Percentiles rank a stretch among this genome's conserved stretches.
phyloP scores from a whole-genome alignment of 208 protist genomes.

The Phytomonas francai region DNA sequence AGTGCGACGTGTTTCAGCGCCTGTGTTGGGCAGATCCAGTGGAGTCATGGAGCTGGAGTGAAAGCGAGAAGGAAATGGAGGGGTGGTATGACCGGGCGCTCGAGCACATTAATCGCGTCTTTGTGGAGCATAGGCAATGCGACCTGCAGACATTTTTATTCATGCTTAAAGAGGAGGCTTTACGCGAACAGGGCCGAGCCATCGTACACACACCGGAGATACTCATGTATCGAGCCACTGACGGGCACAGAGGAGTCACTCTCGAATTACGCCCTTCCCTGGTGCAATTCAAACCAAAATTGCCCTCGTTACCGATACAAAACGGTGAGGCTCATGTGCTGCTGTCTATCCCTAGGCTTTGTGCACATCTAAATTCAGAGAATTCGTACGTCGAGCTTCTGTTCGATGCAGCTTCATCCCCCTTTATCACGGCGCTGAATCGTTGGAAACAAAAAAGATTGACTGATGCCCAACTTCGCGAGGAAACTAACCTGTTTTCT shows the following conservation, averaged over 20 bases:
- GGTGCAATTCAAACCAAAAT: conserved; percentile 5
- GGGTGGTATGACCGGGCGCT: conserved; percentile 46
- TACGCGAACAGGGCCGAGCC: conserved; percentile 2
- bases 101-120: conserved; percentile 6
- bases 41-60: conserved; percentile 27
- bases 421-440: conserved; percentile 19
- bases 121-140: not conserved
- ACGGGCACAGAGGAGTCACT: conserved; percentile 17
- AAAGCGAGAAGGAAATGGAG: conserved; percentile 15
- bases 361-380: not conserved
- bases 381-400: conserved; percentile 18
- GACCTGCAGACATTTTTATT: not conserved
- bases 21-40: conserved; percentile 13
- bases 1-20: not conserved
- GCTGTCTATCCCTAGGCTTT: conserved; percentile 6
- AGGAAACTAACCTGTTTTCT: conserved; percentile 14
- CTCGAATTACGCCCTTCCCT: conserved; percentile 10
- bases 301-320: conserved; percentile 42
- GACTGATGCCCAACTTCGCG: conserved; percentile 18
- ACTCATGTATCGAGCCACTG: conserved; percentile 32
- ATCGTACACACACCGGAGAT: conserved; percentile 18
- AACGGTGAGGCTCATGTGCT: conserved; percentile 33
- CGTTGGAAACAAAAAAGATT: conserved; percentile 18
- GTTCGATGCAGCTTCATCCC: conserved; percentile 30
- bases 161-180: not conserved